These are phyloP conservation scores for Plectosphaerella sp. DNA, from an alignment of 2,329 filamentous ascomycete species.

Conservation along the genomic window DNA sequence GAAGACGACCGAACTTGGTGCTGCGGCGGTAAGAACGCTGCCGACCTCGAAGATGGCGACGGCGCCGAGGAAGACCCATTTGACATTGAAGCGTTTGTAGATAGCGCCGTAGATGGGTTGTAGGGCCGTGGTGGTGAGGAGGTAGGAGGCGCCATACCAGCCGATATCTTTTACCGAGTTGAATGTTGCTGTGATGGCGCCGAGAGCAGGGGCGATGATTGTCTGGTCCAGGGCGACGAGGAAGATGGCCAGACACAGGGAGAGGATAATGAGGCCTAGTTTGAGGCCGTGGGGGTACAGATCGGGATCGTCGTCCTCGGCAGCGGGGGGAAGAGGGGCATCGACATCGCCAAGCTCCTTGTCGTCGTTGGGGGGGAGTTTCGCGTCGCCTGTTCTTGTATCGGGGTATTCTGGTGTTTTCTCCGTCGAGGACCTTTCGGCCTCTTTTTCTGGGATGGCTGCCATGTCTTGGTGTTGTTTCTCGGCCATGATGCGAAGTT, in stretches of 20 bases:
- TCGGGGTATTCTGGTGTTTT: neutral
- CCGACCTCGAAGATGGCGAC: slow-evolving; percentile 40
- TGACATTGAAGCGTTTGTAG: slow-evolving; percentile 46
- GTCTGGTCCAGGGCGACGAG: slow-evolving; percentile 48
- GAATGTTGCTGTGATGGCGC: slow-evolving; percentile 44
- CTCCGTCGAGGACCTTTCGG: neutral
- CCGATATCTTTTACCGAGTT: slow-evolving; percentile 42
- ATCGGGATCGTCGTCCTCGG: slow-evolving; percentile 10
- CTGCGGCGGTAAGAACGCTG: slow-evolving; percentile 37
- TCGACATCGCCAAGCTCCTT: neutral
- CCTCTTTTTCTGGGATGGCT: neutral
- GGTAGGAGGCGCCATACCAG: slow-evolving; percentile 47
- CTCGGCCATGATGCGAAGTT: neutral
- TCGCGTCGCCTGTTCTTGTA: neutral
- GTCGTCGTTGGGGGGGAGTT: neutral
- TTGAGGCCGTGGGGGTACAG: slow-evolving; percentile 34
- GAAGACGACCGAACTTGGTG: slow-evolving; percentile 40
- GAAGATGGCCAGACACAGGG: slow-evolving; percentile 42
- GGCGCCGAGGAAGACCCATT: slow-evolving; percentile 36
- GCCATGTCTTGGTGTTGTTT: neutral
- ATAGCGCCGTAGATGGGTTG: slow-evolving; percentile 45
- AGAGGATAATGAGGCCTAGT: slow-evolving; percentile 32
- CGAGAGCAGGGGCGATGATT: slow-evolving; percentile 47
- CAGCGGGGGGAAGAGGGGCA: neutral
- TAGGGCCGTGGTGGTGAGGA: slow-evolving; percentile 44